phyloP scores from a whole-genome alignment of 1,139 yeast genomes.

The Sugiyamaella paludigena region DNA sequence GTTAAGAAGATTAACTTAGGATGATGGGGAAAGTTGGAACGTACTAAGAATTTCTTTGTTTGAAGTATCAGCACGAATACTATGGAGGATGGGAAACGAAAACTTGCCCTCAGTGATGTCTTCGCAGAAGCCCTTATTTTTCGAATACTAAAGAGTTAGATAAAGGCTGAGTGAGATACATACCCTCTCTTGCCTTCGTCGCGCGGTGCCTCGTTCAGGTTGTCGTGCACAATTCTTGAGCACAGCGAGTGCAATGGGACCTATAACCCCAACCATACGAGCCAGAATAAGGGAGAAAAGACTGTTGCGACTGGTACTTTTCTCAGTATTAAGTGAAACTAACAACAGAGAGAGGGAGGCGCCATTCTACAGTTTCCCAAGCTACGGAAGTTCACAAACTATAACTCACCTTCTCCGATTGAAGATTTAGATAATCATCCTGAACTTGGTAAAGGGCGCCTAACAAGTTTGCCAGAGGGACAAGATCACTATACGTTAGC shows the following conservation, averaged over 20 bases:
- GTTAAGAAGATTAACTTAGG: background rate
- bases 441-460: constrained; percentile 81
- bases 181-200: background rate
- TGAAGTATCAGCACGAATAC: constrained; percentile 41
- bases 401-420: constrained; percentile 36
- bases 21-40: constrained; percentile 3
- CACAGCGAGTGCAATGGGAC: no score
- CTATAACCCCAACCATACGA: no score
- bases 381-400: no score
- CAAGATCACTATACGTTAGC: constrained; percentile 34
- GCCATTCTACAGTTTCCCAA: background rate
- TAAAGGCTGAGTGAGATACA: constrained; percentile 18
- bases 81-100: constrained; percentile 78
- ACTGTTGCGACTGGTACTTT: no score
- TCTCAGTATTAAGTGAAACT: no score
- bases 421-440: constrained; percentile 74
- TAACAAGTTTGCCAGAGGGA: constrained; percentile 68
- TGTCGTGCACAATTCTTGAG: no score
- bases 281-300: no score
- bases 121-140: constrained; percentile 80
- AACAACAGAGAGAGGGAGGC: no score
- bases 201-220: no score
- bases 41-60: constrained; percentile 41
- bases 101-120: constrained; percentile 88
- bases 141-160: constrained; percentile 40